Evolutionary conservation across 345 rosid genomes (phyloP).

Genomic region (Salix exigua): DNA sequence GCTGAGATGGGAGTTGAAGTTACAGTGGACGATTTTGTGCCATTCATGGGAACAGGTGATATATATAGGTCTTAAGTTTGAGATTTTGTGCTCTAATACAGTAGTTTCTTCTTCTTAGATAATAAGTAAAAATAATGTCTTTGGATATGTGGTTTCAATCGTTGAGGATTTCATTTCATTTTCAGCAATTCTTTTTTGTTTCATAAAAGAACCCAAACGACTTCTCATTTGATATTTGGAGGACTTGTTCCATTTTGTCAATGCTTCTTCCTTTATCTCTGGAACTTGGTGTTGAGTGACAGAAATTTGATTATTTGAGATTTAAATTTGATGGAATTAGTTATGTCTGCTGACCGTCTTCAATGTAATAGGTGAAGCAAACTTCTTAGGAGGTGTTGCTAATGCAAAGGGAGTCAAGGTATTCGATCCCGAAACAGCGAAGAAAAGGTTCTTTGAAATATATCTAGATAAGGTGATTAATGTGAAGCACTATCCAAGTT

Average conservation of each 20-base stretch:
- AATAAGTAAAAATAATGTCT: neutral
- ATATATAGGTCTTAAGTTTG: constrained; percentile 6
- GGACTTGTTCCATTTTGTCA: neutral
- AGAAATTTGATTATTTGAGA: neutral
- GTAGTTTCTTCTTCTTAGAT: neutral
- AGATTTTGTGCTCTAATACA: neutral
- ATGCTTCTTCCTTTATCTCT: neutral
- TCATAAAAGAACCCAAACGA: neutral
- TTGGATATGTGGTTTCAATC: neutral
- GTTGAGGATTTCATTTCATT: neutral
- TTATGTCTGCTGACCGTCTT: neutral
- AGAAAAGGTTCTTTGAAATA: constrained; percentile 85
- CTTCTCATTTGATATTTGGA: neutral
- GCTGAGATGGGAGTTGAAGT: constrained; percentile 84
- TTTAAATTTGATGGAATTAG: neutral
- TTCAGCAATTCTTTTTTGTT: neutral
- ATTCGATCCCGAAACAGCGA: constrained; percentile 61
- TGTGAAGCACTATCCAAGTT: neutral
- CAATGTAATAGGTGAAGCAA: constrained; percentile 69
- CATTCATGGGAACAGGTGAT: constrained; percentile 88
- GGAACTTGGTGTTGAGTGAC: neutral
- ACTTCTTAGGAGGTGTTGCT: constrained; percentile 90
- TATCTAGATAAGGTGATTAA: constrained; percentile 73
- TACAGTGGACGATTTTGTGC: constrained; percentile 75
- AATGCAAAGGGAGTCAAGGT: constrained; percentile 69